These are phyloP conservation scores for Cryphonectria radicalis DNA, from an alignment of 2,329 filamentous ascomycete genomes.

Conservation along the genomic window DNA sequence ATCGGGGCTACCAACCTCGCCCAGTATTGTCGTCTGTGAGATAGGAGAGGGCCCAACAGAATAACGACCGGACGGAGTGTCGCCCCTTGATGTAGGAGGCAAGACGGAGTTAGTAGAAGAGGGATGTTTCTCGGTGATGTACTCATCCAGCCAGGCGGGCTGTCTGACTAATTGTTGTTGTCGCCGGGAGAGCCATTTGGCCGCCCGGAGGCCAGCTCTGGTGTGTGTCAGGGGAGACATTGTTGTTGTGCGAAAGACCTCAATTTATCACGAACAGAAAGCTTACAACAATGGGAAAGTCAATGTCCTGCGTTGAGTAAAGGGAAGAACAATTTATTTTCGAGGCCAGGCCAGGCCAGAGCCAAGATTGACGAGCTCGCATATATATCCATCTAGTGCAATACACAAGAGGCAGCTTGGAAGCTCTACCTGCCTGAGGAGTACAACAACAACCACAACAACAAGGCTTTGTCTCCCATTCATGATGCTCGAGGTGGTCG, in stretches of 20 bases:
- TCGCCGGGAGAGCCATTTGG: background rate
- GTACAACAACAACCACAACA: background rate
- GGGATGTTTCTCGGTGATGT: background rate
- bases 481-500: background rate
- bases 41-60: background rate
- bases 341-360: background rate
- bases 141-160: background rate
- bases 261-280: background rate
- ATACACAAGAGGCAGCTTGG: background rate
- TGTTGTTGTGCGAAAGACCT: background rate
- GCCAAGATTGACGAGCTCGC: background rate
- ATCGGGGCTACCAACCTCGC: background rate
- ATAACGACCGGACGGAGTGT: background rate
- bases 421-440: background rate
- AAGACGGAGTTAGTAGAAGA: background rate
- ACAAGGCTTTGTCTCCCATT: constrained; percentile 9
- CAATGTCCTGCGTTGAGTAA: background rate
- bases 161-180: background rate
- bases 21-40: background rate
- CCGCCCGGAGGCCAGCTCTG: background rate
- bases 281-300: background rate
- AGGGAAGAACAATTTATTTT: background rate
- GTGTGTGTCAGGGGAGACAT: background rate
- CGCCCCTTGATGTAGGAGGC: background rate
- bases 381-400: background rate